phyloP scores from a whole-genome alignment of 1,139 yeast species.

The Nakaseomyces sp. region DNA sequence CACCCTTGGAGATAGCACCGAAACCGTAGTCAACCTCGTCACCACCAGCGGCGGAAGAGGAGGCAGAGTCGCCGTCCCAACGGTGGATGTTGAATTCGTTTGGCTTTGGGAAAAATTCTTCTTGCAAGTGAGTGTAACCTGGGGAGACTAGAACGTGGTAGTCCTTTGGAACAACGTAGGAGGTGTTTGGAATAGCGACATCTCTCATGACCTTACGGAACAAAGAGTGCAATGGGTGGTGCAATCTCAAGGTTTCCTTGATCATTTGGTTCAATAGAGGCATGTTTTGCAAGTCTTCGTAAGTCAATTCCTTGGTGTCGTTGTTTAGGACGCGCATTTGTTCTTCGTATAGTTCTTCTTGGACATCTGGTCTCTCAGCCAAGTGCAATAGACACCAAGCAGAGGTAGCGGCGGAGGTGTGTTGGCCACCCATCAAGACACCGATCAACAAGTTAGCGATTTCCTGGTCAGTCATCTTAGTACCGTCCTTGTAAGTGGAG shows the following conservation, averaged over 20 bases:
- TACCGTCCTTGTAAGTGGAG: constrained; percentile 88
- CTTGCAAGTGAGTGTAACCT: constrained; percentile 77
- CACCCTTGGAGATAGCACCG: constrained; percentile 94
- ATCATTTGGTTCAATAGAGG: constrained; percentile 72
- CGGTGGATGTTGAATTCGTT: constrained; percentile 70
- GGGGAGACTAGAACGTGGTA: constrained; percentile 90
- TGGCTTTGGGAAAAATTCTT: constrained; percentile 70
- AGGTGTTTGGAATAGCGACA: constrained; percentile 70
- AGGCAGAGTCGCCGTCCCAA: constrained; percentile 57
- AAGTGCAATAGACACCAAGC: constrained; percentile 91
- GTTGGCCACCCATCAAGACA: constrained; percentile 98
- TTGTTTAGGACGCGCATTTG: constrained; percentile 55
- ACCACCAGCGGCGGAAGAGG: constrained; percentile 33
- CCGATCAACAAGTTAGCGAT: constrained; percentile 92
- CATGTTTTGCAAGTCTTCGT: constrained; percentile 76
- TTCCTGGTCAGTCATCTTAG: constrained; percentile 87
- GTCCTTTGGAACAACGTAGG: constrained; percentile 77
- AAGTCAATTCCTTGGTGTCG: constrained; percentile 52
- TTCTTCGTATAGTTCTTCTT: constrained; percentile 71
- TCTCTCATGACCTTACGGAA: constrained; percentile 83
- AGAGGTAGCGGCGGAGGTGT: constrained; percentile 92
- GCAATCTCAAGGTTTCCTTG: constrained; percentile 90
- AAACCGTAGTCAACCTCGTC: constrained; percentile 85
- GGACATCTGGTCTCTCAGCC: constrained; percentile 77
- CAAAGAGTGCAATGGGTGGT: constrained; percentile 91